Evolutionary conservation across 345 rosid species (phyloP).

Genomic region (Pelargonium nanum): DNA sequence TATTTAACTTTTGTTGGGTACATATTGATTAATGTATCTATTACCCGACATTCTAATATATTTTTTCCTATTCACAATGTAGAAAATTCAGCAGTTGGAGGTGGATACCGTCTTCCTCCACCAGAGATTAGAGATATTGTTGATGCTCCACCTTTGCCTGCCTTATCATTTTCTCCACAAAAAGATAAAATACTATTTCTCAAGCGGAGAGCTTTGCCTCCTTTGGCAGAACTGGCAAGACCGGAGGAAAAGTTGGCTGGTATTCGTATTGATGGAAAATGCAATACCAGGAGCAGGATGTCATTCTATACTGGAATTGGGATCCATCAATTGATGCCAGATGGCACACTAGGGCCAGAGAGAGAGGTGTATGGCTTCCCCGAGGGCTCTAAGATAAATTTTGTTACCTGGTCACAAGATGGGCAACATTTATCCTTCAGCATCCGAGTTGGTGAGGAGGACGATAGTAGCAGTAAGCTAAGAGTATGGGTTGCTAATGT

Average conservation of each 20-base stretch:
- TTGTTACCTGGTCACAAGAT: constrained; percentile 76
- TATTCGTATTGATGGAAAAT: constrained; percentile 78
- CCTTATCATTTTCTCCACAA: constrained; percentile 82
- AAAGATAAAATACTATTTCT: constrained; percentile 79
- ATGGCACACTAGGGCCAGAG: constrained; percentile 77
- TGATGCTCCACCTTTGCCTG: constrained; percentile 89
- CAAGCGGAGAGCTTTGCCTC: constrained; percentile 83
- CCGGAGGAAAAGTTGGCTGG: constrained; percentile 97
- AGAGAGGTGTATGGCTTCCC: constrained; percentile 74
- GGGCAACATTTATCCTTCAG: constrained; percentile 80
- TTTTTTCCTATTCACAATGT: constrained; percentile 1
- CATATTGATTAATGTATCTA: not conserved
- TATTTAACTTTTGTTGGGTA: not conserved
- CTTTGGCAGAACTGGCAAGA: constrained; percentile 67
- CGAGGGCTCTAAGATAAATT: constrained; percentile 82
- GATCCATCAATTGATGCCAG: constrained; percentile 64
- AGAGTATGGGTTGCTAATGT: constrained; percentile 78
- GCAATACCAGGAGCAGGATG: constrained; percentile 86
- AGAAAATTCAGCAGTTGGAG: constrained; percentile 34
- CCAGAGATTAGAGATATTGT: constrained; percentile 78
- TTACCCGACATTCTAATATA: not conserved
- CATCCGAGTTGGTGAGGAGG: constrained; percentile 57
- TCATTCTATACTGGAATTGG: constrained; percentile 92
- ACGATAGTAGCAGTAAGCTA: constrained; percentile 46
- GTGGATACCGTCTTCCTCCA: constrained; percentile 65